Base-by-base conservation (phyloP, 495 filamentous ascomycete genomes). In the Lasiosphaeria hispida region DNA sequence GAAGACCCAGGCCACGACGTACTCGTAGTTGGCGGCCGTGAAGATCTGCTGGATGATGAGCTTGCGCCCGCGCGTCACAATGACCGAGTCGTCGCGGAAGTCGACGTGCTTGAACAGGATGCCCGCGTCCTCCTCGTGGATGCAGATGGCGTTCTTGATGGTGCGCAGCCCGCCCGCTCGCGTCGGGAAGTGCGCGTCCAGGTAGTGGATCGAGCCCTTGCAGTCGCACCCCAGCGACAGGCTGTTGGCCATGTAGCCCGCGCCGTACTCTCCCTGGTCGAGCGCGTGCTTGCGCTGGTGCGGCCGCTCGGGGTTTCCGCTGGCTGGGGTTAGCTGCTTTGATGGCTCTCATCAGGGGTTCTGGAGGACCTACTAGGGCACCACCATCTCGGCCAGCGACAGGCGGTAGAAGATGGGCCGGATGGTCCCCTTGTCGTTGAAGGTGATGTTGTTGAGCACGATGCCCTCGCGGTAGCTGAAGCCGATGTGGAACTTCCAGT, bases 401-500 rank as follows among this genome's bases (percentile, higher is more conserved):
- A 97, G 78, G 53, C 92, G 83, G 77, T 93, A 96, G 76, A 97
- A 96, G 35, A 95, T 75, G 0, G 88, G 87, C 33, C 92, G 83
- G 42, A 88, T 80, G 37, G 76, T 87, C 38, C 91, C 91, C 66
- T 91, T 89, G 73, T 96, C 92, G 65, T 92, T 92, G 77, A 86
- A 93, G 36, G 87, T 92, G 68, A 96, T 90, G 71, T 96, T 91
- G 72, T 90, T 92, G 17, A 97, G 79, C 13, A 96, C 86, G 57
- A 96, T 89, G 33, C 92, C 92, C 70, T 97, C 92, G n/a, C 90
- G 83, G 74, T 96, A 92, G 79, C 93, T 96, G 81, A 96, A 97
- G 13, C 92, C 92, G 37, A 97, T 84, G 67, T 96, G 93, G 59
- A 97, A 83, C 68, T 82, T 92, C 89, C 91, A 97, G 63, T 96